phyloP scores from a whole-genome alignment of 73 alveolate species.

The Urostyla sp. region DNA sequence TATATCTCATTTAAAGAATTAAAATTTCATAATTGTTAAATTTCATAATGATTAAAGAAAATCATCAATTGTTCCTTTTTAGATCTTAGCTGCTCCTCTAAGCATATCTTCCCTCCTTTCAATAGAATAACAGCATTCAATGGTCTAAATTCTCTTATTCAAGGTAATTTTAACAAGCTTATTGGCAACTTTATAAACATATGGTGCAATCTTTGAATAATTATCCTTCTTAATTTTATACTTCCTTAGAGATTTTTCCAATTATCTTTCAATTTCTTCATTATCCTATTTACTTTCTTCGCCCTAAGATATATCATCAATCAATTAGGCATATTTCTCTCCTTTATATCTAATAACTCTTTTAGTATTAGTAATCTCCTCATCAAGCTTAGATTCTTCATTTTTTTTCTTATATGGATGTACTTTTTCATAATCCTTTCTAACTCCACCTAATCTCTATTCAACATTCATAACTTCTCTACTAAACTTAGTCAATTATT shows the following conservation, averaged over 20 bases:
- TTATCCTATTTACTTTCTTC: not conserved
- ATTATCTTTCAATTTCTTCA: constrained; percentile 18
- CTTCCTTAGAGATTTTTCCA: not conserved
- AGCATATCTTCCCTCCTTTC: no score
- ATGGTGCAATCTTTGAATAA: not conserved
- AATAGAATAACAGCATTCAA: no score
- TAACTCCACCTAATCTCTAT: not conserved
- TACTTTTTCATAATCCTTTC: constrained; percentile 3
- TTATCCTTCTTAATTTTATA: not conserved
- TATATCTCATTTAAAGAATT: no score
- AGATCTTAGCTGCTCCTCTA: no score
- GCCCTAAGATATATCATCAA: not conserved
- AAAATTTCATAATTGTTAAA: no score
- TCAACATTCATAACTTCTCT: not conserved
- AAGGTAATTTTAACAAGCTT: no score
- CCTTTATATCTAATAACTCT: not conserved
- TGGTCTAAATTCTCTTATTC: no score
- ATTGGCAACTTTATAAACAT: constrained; percentile 18
- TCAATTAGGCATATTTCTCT: not conserved
- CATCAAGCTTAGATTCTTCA: not conserved
- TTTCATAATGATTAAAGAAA: no score
- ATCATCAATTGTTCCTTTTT: no score
- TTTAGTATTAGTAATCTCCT: not conserved
- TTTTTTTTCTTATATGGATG: constrained; percentile 12
- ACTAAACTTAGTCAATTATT: not conserved